Base-by-base conservation (phyloP, 2,329 filamentous ascomycete species). In the Cytospora paraplurivora region DNA sequence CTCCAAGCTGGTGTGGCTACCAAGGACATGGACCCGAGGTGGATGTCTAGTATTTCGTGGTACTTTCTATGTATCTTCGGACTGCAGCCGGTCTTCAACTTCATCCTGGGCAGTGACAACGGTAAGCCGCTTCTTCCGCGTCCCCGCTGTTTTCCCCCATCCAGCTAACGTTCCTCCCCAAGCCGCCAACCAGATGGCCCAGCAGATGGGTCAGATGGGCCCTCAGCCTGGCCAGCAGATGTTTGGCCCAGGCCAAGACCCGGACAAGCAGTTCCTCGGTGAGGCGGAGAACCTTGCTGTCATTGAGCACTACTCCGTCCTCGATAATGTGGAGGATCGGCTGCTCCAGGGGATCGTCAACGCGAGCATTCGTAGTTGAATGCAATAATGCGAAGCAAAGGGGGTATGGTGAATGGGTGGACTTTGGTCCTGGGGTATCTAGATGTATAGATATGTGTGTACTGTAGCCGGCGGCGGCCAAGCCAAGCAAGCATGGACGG, bases 11-110 rank as follows among this genome's bases (percentile, higher is more conserved):
- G 95, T 71, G 94, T 99, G 52, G 93, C 93, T 68, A 99, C 96
- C 33, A 90, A 89, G 72, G 95, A 99, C 75, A 88, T 99, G 80
- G 96, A 99, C 74, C 95, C 97, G 12, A 86, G 94, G 77, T 99
- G 95, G 95, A 97, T 99, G 78, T 97, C 93, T 0, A 97, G 93
- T 77, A 88, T 99, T 76, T 97, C 93, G 65, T 99, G 95, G 93
- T 99, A 99, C 81, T 98, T 99, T 74, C 80, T 99, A 69, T 98
- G 96, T 72, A 88, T 99, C 68, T 98, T 99, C 75, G 95, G 96
- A 54, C 82, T 99, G 63, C 94, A 98, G 76, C 92, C 94, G 61
- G 93, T 99, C 63, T 99, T 99, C 76, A 96, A 95, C 73, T 98
- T 97, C 76, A 88, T 99, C 56, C 84, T 99, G 15, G 95, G 95